phyloP scores from a whole-genome alignment of 2,329 filamentous ascomycete genomes.

The Fusarium newnesense region DNA sequence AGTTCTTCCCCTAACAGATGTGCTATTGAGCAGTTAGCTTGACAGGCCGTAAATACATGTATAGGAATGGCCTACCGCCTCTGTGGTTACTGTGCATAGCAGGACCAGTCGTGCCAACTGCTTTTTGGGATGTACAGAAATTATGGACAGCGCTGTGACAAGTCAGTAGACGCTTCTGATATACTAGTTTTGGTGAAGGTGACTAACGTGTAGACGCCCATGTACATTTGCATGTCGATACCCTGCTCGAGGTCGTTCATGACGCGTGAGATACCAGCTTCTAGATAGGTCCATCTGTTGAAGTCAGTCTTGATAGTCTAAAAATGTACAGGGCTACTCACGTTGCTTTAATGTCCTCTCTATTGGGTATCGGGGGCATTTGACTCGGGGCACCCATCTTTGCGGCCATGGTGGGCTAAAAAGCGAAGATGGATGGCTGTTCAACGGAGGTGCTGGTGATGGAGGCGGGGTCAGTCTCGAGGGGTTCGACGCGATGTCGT shows the following conservation, averaged over 20 bases:
- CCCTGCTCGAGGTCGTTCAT: constrained; percentile 93
- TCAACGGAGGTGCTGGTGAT: constrained; percentile 32
- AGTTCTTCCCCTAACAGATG: constrained; percentile 96
- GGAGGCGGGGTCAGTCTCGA: constrained; percentile 43
- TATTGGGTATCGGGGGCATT: constrained; percentile 69
- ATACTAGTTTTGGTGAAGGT: background rate
- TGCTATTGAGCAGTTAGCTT: constrained; percentile 61
- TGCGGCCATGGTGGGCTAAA: constrained; percentile 47
- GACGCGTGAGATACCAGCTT: constrained; percentile 88
- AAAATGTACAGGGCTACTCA: constrained; percentile 42
- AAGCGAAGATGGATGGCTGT: constrained; percentile 25
- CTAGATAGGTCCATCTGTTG: constrained; percentile 86
- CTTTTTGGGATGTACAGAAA: constrained; percentile 98
- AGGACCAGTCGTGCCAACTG: constrained; percentile 69
- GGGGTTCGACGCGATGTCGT: constrained; percentile 41
- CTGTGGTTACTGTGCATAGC: constrained; percentile 54
- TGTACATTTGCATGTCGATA: constrained; percentile 96
- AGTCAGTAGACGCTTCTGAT: constrained; percentile 49
- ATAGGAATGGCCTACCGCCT: constrained; percentile 66
- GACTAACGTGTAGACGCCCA: constrained; percentile 90
- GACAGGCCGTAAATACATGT: background rate
- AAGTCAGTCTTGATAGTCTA: constrained; percentile 35
- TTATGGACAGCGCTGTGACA: constrained; percentile 85
- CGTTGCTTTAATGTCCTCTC: constrained; percentile 69
- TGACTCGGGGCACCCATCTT: constrained; percentile 50